Evolutionary conservation across 2,329 filamentous ascomycete species (phyloP), one percentile per base, ranked within the genome.

Genomic region (Coniochaeta sp.): DNA sequence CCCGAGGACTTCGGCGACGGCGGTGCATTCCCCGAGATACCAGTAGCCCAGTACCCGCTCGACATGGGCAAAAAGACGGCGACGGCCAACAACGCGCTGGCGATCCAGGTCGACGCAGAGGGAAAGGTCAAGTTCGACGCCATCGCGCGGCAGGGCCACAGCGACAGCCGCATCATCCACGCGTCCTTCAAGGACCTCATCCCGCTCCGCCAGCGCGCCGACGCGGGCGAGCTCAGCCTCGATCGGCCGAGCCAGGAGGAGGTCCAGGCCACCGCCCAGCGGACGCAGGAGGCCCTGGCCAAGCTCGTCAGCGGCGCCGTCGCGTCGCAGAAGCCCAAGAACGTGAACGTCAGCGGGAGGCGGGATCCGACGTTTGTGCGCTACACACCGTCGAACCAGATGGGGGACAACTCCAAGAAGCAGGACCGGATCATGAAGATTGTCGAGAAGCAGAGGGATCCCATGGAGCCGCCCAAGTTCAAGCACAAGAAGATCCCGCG

Each of bases 351-450:
- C 8, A 88, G 87, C n/a, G 82, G 84, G 57, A 83, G 90, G 65
- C 88, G 89, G 60, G 93, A 96, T 62, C 87, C 95, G 6, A 98
- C 93, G 0, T 99, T 92, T 73, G 95, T 99, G 62, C 86, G 91
- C 65, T 99, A 99, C 71, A 98, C 93, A 17, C 95, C 95, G 4
- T 91, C 93, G 47, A 93, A 95, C 68, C 95, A 99, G 77, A 97
- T 99, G 91, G 95, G 95, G 14, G 91, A 85, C 69, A 81, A 92
- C 72, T 86, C 84, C 43, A 89, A 88, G 74, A 96, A 96, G 77
- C 91, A 92, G 68, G 93, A 98, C 69, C 88, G 95, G 16, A 96
- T 99, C 65, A 96, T 99, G 85, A 98, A 98, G 80, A 98, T 99
- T 75, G 91, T 97, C 40, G 91, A 97, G 73, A 83, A 91, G 60